Conservation (phyloP, 2,329 filamentous ascomycete species). For the Pochonia chlamydosporia region DNA sequence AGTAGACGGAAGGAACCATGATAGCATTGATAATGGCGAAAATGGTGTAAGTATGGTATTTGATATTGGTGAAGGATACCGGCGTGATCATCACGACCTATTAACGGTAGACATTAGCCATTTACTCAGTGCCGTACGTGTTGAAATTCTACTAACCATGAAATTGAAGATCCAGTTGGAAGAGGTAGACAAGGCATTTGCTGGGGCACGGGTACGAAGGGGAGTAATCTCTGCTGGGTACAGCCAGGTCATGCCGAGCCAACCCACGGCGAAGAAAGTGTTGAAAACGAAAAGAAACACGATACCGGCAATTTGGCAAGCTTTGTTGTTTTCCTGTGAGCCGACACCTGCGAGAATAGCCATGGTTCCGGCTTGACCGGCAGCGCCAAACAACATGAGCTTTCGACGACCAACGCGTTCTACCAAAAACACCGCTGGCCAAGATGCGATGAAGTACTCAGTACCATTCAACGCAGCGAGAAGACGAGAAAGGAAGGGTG, state of each 20-base stretch:
- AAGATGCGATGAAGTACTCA: conserved; percentile 57
- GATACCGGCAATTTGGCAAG: conserved; percentile 53
- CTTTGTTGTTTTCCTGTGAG: conserved; percentile 39
- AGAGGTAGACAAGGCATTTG: conserved; percentile 49
- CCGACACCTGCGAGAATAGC: conserved; percentile 54
- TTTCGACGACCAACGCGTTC: conserved; percentile 62
- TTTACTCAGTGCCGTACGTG: not conserved
- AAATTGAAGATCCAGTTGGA: conserved; percentile 62
- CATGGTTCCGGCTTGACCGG: conserved; percentile 59
- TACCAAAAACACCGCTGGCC: conserved; percentile 55
- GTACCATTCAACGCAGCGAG: conserved; percentile 37
- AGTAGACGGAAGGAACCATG: conserved; percentile 52
- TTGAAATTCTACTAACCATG: conserved; percentile 26
- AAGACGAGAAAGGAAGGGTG: conserved; percentile 51
- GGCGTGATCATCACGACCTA: conserved; percentile 58
- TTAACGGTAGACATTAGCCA: not conserved
- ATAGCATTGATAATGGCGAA: conserved; percentile 61
- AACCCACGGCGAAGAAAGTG: conserved; percentile 53
- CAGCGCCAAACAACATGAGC: conserved; percentile 65
- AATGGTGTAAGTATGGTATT: conserved; percentile 57
- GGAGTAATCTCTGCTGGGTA: conserved; percentile 64
- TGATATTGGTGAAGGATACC: conserved; percentile 50
- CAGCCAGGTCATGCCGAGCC: conserved; percentile 56
- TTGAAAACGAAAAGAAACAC: conserved; percentile 62
- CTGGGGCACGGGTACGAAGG: conserved; percentile 58